Base-by-base conservation (phyloP, 768 basidiomycete species). In the Suillus weaverae region DNA sequence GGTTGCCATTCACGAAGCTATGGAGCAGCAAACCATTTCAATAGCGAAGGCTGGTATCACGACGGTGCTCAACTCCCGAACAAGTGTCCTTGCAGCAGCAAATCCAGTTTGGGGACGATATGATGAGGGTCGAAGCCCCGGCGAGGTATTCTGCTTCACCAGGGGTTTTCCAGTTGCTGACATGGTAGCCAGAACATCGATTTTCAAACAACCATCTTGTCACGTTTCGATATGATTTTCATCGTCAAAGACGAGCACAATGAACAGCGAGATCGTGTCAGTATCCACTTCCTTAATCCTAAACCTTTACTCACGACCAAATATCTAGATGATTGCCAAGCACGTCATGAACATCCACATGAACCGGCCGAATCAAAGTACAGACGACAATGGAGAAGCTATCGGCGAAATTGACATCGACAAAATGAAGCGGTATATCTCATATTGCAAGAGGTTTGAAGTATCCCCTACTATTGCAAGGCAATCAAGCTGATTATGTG, bases 1-100 rank as follows among this genome's bases (percentile, higher is more conserved):
- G 62, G 97, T 99, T 5, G 97, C 97, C 0, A 99, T 99, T 65
- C 97, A 99, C 77, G 97, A 99, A 80, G 97, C 97, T 16, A 99
- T 99, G 97, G 97, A 99, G 72, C 97, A 99, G 73, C 97, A 99
- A 73, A 99, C 97, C 0, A 99, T 99, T 70, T 99, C 97, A 2
- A 98, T 99, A 68, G 97, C 97, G 20, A 99, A 99, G 76, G 97
- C 97, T 5, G 97, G 97, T 66, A 99, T 99, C 63, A 98, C 97
- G 0, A 99, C 97, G 2, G 94, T 98, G 7, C 80, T 99, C 13
- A 99, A 99, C 78, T 96, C 95, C 2, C 81, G 97, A 44, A 98
- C 97, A 0, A 95, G 93, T 66, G 97, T 99, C 4, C 85, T 99
- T 50, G 97, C 97, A 1, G 97, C 97, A 2, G 97, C 97, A 3